These are phyloP conservation scores for Linum tenue DNA, from an alignment of 345 rosid genomes.

Conservation along the genomic window DNA sequence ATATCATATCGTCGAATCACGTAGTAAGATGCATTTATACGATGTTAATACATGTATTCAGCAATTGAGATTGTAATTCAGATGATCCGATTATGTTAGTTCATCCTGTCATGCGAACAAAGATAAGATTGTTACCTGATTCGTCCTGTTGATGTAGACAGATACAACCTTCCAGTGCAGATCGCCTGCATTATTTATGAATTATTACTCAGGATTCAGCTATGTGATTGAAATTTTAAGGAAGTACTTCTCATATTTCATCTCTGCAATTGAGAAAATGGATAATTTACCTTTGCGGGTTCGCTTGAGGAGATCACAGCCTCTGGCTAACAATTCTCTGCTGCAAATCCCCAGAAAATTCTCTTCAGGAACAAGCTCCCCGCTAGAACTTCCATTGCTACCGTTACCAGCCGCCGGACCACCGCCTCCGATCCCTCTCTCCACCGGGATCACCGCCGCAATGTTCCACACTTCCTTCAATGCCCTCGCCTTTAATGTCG, in stretches of 20 bases:
- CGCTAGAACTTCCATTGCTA: conserved; percentile 75
- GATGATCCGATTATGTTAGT: no score
- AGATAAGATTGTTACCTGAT: conserved; percentile 42
- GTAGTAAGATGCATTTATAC: no score
- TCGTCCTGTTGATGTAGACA: conserved; percentile 68
- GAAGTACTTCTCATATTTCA: no score
- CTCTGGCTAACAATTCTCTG: conserved; percentile 82
- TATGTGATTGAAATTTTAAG: neutral
- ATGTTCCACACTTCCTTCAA: conserved; percentile 91
- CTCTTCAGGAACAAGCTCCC: conserved; percentile 74
- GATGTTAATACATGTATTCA: no score
- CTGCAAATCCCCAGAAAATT: conserved; percentile 78
- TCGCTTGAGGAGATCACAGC: conserved; percentile 88
- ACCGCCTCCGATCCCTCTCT: conserved; percentile 40
- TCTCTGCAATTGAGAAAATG: no score
- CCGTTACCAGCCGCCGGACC: conserved; percentile 40
- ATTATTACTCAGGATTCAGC: neutral
- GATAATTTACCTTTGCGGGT: conserved; percentile 71
- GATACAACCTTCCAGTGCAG: conserved; percentile 94
- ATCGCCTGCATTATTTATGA: conserved; percentile 54
- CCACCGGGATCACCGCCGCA: conserved; percentile 88
- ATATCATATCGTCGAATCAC: no score
- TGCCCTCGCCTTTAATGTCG: conserved; percentile 75
- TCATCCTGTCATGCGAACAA: neutral
- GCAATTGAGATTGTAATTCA: no score